A percentile compares a stretch with the other conserved stretches of the same genome.
These are phyloP conservation scores for Mycena latifolia DNA, from an alignment of 768 basidiomycete species.

Conservation along the genomic window DNA sequence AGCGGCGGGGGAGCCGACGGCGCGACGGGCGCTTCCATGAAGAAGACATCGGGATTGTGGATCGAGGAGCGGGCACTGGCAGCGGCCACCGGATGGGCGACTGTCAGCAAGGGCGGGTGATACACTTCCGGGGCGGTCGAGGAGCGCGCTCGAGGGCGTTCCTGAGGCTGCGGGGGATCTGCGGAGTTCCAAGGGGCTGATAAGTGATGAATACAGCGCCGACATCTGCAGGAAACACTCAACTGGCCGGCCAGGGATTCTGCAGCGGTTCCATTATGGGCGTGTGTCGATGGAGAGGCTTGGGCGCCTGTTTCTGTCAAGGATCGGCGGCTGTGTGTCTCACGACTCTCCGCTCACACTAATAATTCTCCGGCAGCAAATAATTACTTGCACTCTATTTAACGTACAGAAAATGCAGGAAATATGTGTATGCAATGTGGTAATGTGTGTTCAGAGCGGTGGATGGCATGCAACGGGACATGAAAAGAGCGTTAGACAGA, in stretches of 20 bases:
- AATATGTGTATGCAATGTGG: constrained; percentile 43
- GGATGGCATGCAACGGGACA: constrained; percentile 44
- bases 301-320: constrained; percentile 4
- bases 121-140: constrained; percentile 39
- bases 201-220: constrained; percentile 29
- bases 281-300: background rate
- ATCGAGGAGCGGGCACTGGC: constrained; percentile 33
- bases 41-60: constrained; percentile 41
- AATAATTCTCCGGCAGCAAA: constrained; percentile 31
- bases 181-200: constrained; percentile 10
- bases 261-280: constrained; percentile 23
- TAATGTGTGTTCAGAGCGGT: constrained; percentile 45
- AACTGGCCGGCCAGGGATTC: constrained; percentile 27
- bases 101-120: constrained; percentile 35
- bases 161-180: constrained; percentile 1
- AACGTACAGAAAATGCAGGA: constrained; percentile 43
- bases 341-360: too few relatives aligned
- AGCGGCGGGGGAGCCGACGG: constrained; percentile 41
- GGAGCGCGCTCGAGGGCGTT: constrained; percentile 18
- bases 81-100: constrained; percentile 37
- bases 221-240: constrained; percentile 32
- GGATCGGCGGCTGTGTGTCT: constrained; percentile 18
- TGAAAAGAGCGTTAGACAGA: constrained; percentile 41
- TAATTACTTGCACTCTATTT: constrained; percentile 35
- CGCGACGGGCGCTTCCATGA: constrained; percentile 43